Evolutionary conservation across 1,284 basidiomycete genomes (phyloP).

Genomic region (Tetrapyrgos nigripes): DNA sequence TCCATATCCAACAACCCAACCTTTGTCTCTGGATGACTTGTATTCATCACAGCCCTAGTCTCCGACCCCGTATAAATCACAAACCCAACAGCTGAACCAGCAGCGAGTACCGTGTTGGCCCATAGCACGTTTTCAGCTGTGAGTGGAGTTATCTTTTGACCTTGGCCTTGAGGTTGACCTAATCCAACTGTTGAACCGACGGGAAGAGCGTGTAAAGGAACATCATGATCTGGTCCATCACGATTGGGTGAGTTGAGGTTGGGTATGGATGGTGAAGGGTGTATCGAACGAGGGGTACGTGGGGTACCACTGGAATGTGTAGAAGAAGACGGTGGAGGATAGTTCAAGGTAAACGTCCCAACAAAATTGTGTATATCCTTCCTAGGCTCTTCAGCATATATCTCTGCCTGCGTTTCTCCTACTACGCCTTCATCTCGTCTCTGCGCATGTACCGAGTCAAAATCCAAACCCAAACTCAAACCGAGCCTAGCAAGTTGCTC

Average conservation of each 20-base stretch:
- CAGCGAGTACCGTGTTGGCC: conserved; percentile 97
- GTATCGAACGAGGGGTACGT: neutral
- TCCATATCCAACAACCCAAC: conserved; percentile 92
- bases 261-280: neutral
- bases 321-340: conserved; percentile 45
- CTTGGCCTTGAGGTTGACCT: conserved; percentile 50
- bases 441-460: conserved; percentile 53
- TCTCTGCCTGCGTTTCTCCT: conserved; percentile 12
- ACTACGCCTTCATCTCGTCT: conserved; percentile 76
- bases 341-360: conserved; percentile 88
- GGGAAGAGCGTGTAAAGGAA: conserved; percentile 5
- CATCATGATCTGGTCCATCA: conserved; percentile 9
- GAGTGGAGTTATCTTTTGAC: conserved; percentile 80
- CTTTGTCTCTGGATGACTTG: conserved; percentile 96
- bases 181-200: neutral
- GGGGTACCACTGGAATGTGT: too few relatives aligned
- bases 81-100: conserved; percentile 92
- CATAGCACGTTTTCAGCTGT: conserved; percentile 96
- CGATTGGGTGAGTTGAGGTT: neutral
- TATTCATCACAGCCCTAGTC: conserved; percentile 99
- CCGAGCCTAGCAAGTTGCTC: conserved; percentile 71
- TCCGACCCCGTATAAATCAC: conserved; percentile 96
- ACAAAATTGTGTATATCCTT: conserved; percentile 98
- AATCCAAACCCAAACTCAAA: neutral
- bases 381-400: conserved; percentile 87